A percentile compares a stretch with the other conserved stretches of the same genome.
Conservation (phyloP, 352 stramenopile species). For the Globisporangium apiculatum region DNA sequence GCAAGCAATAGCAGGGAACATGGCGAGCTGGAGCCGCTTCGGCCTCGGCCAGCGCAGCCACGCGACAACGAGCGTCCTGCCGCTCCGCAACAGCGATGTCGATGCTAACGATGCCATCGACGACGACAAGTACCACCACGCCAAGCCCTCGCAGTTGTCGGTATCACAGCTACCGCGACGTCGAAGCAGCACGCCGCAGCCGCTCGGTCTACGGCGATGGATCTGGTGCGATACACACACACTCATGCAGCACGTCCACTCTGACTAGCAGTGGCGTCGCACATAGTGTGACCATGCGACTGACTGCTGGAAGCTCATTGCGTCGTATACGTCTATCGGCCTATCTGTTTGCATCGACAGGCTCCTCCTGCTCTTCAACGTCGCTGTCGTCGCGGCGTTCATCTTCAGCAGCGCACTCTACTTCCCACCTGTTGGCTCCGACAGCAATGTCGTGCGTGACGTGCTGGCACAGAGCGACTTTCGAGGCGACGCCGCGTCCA, state of each 20-base stretch:
- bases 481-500: neutral
- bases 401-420: constrained; percentile 48
- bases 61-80: constrained; percentile 4
- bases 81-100: constrained; percentile 1
- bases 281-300: neutral
- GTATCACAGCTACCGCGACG: neutral
- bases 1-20: neutral
- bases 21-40: constrained; percentile 14
- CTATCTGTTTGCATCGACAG: constrained; percentile 8
- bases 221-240: constrained; percentile 14
- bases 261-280: neutral
- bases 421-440: constrained; percentile 29
- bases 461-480: constrained; percentile 24
- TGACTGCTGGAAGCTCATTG: neutral
- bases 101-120: no score
- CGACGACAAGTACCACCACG: constrained; percentile 12
- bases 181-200: neutral
- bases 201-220: constrained; percentile 7
- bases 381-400: constrained; percentile 34
- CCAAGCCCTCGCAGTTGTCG: constrained; percentile 2
- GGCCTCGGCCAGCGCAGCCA: neutral
- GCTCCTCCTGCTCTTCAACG: constrained; percentile 42
- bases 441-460: constrained; percentile 26
- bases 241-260: no score
- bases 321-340: neutral